Conservation (phyloP, 768 basidiomycete genomes). For the Termitomyces sp. region DNA sequence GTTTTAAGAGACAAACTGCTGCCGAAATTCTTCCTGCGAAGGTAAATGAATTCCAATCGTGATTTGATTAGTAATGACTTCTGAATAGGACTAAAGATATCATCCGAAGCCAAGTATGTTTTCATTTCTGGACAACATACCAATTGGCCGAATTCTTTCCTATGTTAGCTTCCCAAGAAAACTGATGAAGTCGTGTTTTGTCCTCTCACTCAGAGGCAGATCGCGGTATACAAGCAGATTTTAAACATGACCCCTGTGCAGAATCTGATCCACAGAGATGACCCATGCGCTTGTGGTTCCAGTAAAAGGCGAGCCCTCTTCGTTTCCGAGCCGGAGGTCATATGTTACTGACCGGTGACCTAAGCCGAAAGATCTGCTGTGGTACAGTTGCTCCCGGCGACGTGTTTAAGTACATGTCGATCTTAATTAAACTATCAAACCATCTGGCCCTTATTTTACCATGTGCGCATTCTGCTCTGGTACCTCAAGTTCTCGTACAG, state of each 20-base stretch:
- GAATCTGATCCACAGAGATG: conserved; percentile 65
- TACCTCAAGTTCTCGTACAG: background rate
- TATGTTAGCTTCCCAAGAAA: conserved; percentile 75
- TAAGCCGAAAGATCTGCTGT: conserved; percentile 39
- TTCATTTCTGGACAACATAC: background rate
- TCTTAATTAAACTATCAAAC: conserved; percentile 86
- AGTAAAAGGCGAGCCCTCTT: conserved; percentile 38
- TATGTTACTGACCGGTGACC: conserved; percentile 4
- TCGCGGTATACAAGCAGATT: conserved; percentile 66
- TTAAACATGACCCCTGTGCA: conserved; percentile 61
- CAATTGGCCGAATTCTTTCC: background rate
- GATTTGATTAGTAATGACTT: background rate
- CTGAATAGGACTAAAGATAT: conserved; percentile 63
- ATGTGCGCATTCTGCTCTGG: conserved; percentile 32
- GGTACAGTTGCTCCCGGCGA: conserved; percentile 48
- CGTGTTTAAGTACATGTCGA: conserved; percentile 72
- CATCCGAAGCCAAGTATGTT: conserved; percentile 56
- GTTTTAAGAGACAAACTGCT: conserved; percentile 63
- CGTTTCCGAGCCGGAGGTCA: background rate
- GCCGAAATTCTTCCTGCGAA: conserved; percentile 78
- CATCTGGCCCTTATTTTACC: conserved; percentile 86
- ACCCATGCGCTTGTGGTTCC: conserved; percentile 69
- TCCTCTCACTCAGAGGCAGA: conserved; percentile 70
- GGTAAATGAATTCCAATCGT: conserved; percentile 32
- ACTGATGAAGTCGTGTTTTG: conserved; percentile 92